Evolutionary conservation across 2,329 filamentous ascomycete species (phyloP).

Genomic region (Arthrobotrys sinensis): DNA sequence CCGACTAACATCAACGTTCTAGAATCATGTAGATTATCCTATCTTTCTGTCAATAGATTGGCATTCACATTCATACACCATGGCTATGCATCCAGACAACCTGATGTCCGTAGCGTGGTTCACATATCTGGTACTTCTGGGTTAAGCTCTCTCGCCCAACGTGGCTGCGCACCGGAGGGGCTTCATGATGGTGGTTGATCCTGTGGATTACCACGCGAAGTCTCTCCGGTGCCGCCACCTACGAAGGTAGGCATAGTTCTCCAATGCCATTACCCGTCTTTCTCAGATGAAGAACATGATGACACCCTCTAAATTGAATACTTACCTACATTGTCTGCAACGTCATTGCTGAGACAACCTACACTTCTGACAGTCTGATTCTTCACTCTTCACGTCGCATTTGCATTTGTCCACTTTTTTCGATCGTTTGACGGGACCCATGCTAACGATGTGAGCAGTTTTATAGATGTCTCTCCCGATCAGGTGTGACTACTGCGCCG

Average conservation of each 20-base stretch:
- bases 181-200: background rate
- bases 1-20: no score
- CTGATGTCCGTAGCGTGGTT: no score
- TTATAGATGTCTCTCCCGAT: background rate
- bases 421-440: background rate
- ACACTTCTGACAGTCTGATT: slow-evolving; percentile 62
- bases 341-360: slow-evolving; percentile 56
- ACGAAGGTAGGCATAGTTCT: slow-evolving; percentile 17
- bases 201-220: background rate
- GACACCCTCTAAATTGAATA: slow-evolving; percentile 59
- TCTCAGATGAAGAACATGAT: slow-evolving; percentile 52
- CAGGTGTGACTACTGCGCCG: background rate
- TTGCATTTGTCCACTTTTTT: slow-evolving; percentile 19
- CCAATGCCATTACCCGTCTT: background rate
- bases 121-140: no score
- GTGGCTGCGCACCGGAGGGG: no score
- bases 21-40: no score
- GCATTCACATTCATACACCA: no score
- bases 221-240: background rate
- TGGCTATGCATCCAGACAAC: no score
- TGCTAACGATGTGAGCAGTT: slow-evolving; percentile 38
- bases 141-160: no score
- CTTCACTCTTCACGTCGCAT: slow-evolving; percentile 25
- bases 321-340: slow-evolving; percentile 62
- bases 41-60: no score